phyloP scores from a whole-genome alignment of 495 filamentous ascomycete genomes.

The Trichoderma virens region DNA sequence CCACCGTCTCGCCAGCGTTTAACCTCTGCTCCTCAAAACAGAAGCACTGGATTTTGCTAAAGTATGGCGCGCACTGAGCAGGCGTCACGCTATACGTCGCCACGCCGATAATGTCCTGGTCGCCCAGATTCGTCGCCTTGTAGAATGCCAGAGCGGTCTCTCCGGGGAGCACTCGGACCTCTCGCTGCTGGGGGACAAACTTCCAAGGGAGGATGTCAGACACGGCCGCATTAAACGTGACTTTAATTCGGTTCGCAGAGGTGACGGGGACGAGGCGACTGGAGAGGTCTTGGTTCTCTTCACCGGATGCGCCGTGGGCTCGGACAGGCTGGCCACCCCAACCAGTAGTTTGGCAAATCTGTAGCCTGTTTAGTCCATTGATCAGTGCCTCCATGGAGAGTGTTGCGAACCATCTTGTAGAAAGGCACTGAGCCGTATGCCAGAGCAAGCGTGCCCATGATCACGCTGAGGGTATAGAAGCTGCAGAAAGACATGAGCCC shows the following conservation, averaged over 20 bases:
- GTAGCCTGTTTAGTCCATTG: background rate
- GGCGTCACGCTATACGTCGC: conserved; percentile 97
- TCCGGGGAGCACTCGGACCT: conserved; percentile 89
- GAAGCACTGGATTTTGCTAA: conserved; percentile 99
- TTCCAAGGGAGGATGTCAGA: conserved; percentile 97
- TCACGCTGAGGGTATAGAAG: conserved; percentile 77
- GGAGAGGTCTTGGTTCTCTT: conserved; percentile 55
- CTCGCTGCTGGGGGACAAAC: conserved; percentile 92
- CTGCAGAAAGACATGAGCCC: conserved; percentile 31
- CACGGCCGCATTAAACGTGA: conserved; percentile 92
- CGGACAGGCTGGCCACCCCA: conserved; percentile 91
- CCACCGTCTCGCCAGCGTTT: conserved; percentile 91
- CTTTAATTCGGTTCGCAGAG: conserved; percentile 73
- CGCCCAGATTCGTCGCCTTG: conserved; percentile 85
- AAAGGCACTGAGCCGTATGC: conserved; percentile 94
- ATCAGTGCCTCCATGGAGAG: conserved; percentile 4
- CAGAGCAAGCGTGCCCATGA: conserved; percentile 82
- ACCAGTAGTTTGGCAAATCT: conserved; percentile 96
- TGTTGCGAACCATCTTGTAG: conserved; percentile 78
- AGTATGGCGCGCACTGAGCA: conserved; percentile 92
- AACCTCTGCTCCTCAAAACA: conserved; percentile 94
- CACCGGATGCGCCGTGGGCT: conserved; percentile 53
- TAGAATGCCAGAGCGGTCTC: conserved; percentile 98
- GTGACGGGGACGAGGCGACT: conserved; percentile 72
- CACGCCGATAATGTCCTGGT: conserved; percentile 91